Evolutionary conservation across 768 basidiomycete genomes (phyloP).

Genomic region (Auricularia cornea): DNA sequence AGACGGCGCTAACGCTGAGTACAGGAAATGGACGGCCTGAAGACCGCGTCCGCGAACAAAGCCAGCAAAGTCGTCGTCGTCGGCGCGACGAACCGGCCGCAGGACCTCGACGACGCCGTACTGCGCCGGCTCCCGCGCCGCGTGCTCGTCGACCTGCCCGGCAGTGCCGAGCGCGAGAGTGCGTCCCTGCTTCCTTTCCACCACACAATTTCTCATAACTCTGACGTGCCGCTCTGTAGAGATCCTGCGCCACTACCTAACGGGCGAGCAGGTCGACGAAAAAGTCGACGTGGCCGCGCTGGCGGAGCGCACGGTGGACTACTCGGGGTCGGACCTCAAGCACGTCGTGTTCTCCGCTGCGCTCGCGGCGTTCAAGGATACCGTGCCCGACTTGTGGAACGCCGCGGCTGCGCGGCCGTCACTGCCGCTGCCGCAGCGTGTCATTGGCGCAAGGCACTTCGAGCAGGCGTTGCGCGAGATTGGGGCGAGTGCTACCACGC

Average conservation of each 20-base stretch:
- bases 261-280: background rate
- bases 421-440: too few relatives aligned
- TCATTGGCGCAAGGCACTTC: too few relatives aligned
- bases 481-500: too few relatives aligned
- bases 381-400: background rate
- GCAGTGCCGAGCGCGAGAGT: slow-evolving; percentile 21
- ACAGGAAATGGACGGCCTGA: slow-evolving; percentile 27
- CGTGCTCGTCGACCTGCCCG: slow-evolving; percentile 26
- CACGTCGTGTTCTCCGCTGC: background rate
- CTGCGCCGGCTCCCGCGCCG: slow-evolving; percentile 25
- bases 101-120: slow-evolving; percentile 20
- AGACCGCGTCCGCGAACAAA: slow-evolving; percentile 14
- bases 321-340: slow-evolving; percentile 3
- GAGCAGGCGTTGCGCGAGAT: too few relatives aligned
- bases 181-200: background rate
- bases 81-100: slow-evolving; percentile 27
- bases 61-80: slow-evolving; percentile 23
- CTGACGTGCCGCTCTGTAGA: background rate
- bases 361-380: slow-evolving; percentile 2
- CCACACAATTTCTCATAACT: background rate
- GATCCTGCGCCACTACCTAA: background rate
- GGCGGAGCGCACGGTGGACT: background rate
- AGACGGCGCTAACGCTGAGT: too few relatives aligned
- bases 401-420: background rate
- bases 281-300: background rate